phyloP scores from a whole-genome alignment of 1,139 yeast genomes.

The Debaryomyces psychrophilus region DNA sequence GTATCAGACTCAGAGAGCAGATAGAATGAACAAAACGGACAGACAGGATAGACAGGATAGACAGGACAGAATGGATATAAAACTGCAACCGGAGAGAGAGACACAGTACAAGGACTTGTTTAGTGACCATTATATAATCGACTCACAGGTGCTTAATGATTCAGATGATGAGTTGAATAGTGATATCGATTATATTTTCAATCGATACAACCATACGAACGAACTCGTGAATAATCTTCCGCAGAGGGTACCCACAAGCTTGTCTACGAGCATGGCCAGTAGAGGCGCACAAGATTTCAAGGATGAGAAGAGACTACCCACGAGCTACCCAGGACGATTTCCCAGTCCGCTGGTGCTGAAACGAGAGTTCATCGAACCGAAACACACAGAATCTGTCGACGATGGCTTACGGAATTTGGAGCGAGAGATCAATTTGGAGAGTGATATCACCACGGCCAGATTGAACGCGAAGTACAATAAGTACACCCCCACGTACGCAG shows the following conservation, averaged over 20 bases:
- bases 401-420: conserved; percentile 4
- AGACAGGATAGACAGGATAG: background rate
- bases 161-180: conserved; percentile 30
- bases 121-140: conserved; percentile 12
- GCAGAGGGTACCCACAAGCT: background rate
- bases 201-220: conserved; percentile 7
- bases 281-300: background rate
- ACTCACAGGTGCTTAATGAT: conserved; percentile 18
- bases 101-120: conserved; percentile 13
- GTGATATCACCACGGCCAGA: conserved; percentile 8
- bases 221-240: conserved; percentile 6
- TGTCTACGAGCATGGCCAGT: background rate
- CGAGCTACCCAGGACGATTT: conserved; percentile 8
- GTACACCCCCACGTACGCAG: background rate
- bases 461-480: conserved; percentile 7
- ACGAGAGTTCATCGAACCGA: background rate
- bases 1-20: background rate
- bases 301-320: conserved; percentile 2
- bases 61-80: background rate
- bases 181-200: conserved; percentile 11
- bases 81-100: background rate
- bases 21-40: background rate
- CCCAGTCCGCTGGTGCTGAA: conserved; percentile 8
- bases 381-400: background rate
- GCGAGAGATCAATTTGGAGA: conserved; percentile 7